Evolutionary conservation across 1,284 basidiomycete species (phyloP).

Genomic region (Sporisorium exsertum): DNA sequence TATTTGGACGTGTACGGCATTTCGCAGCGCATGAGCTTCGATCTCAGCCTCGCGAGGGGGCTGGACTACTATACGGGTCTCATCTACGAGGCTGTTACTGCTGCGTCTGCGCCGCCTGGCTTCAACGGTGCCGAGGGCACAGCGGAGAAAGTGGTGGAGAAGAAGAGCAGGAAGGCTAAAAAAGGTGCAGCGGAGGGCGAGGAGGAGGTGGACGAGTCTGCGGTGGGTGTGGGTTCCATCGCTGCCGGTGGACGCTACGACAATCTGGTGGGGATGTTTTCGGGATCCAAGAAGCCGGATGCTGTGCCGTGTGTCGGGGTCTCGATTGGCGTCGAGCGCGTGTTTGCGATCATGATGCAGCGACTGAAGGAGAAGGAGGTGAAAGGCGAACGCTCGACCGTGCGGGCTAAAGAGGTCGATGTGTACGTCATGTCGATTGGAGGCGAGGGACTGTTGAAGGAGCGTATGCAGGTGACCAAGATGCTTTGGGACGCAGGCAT

Average conservation of each 20-base stretch:
- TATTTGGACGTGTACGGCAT: conserved; percentile 86
- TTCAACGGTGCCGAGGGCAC: conserved; percentile 71
- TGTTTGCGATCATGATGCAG: conserved; percentile 91
- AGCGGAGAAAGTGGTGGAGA: conserved; percentile 57
- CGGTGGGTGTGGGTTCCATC: conserved; percentile 95
- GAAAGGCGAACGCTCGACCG: conserved; percentile 70
- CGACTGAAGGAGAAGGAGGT: conserved; percentile 79
- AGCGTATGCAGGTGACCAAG: conserved; percentile 85
- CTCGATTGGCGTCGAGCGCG: conserved; percentile 92
- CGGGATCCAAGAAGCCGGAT: conserved; percentile 79
- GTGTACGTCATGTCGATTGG: conserved; percentile 94
- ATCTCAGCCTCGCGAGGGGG: conserved; percentile 93
- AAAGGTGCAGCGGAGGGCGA: conserved; percentile 72
- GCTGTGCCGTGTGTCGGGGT: conserved; percentile 91
- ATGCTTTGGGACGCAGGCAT: conserved; percentile 88
- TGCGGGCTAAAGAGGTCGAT: conserved; percentile 89
- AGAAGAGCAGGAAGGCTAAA: conserved; percentile 72
- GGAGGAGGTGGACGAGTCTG: conserved; percentile 90
- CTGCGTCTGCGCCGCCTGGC: conserved; percentile 89
- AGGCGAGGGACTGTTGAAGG: conserved; percentile 87
- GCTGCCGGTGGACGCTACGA: conserved; percentile 98
- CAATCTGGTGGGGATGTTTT: conserved; percentile 94
- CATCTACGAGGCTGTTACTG: conserved; percentile 96
- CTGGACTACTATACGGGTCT: conserved; percentile 99
- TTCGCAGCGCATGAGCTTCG: conserved; percentile 84